phyloP scores from a whole-genome alignment of 1,284 basidiomycete genomes.

The Cryptococcus deneoformans region DNA sequence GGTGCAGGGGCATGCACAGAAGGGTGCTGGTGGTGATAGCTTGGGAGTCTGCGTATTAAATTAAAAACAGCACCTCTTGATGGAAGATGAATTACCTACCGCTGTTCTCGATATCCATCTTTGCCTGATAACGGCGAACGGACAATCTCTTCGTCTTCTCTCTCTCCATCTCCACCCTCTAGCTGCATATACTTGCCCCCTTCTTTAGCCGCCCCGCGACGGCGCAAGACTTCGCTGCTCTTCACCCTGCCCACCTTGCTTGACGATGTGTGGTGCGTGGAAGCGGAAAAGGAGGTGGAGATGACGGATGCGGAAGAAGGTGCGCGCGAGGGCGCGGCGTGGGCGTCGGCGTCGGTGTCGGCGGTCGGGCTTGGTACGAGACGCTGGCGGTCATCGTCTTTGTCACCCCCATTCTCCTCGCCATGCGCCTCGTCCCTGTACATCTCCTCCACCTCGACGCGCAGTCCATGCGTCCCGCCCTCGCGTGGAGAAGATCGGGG shows the following conservation, averaged over 20 bases:
- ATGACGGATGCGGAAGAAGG: slow-evolving; percentile 8
- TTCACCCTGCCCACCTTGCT: slow-evolving; percentile 7
- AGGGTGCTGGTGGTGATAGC: slow-evolving; percentile 8
- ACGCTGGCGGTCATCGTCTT: background rate
- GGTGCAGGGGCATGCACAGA: slow-evolving; percentile 13
- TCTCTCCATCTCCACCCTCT: background rate
- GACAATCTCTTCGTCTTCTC: slow-evolving; percentile 8
- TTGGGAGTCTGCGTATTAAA: background rate
- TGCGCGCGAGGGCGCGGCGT: too few relatives aligned
- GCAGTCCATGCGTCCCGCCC: too few relatives aligned
- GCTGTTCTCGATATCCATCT: too few relatives aligned
- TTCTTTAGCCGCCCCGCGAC: slow-evolving; percentile 6
- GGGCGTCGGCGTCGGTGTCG: background rate
- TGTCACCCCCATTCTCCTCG: background rate
- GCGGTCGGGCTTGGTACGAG: background rate
- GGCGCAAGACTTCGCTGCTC: slow-evolving; percentile 21
- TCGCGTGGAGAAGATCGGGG: background rate
- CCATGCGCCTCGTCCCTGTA: background rate
- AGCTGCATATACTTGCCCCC: slow-evolving; percentile 25
- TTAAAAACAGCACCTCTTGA: background rate
- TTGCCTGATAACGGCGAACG: slow-evolving; percentile 1
- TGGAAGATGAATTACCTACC: background rate
- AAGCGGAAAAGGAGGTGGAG: slow-evolving; percentile 6
- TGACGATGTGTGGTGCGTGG: slow-evolving; percentile 15
- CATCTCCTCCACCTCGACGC: too few relatives aligned